These are phyloP conservation scores for Hypoxylon sp. DNA, from an alignment of 2,329 filamentous ascomycete genomes.

Conservation along the genomic window DNA sequence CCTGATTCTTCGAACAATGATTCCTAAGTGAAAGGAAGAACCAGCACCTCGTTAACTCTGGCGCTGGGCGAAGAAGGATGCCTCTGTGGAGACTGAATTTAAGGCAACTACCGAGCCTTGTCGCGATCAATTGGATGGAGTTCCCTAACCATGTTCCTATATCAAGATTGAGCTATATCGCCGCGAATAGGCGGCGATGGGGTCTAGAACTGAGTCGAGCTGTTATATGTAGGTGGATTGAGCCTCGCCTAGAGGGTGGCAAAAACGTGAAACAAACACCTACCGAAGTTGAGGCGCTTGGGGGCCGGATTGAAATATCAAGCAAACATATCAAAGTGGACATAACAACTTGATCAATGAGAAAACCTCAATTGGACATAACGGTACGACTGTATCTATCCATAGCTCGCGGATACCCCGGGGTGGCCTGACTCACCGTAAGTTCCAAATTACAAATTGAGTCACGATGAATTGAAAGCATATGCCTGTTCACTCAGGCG, in stretches of 20 bases:
- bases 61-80: constrained; percentile 28
- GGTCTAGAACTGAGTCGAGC: constrained; percentile 23
- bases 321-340: constrained; percentile 8
- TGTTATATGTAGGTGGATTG: constrained; percentile 13
- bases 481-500: constrained; percentile 14
- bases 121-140: constrained; percentile 3
- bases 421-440: constrained; percentile 33
- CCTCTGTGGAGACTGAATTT: constrained; percentile 25
- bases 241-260: constrained; percentile 29
- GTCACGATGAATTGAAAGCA: constrained; percentile 15
- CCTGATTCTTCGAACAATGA: constrained; percentile 28
- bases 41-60: constrained; percentile 9
- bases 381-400: constrained; percentile 17
- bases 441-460: constrained; percentile 25
- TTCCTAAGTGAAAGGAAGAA: constrained; percentile 27
- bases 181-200: constrained; percentile 18
- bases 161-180: constrained; percentile 10
- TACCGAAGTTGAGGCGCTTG: constrained; percentile 18
- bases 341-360: constrained; percentile 17
- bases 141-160: constrained; percentile 12
- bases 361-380: constrained; percentile 25
- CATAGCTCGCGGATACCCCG: constrained; percentile 31
- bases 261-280: constrained; percentile 34
- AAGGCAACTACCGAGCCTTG: constrained; percentile 27
- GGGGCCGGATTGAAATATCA: constrained; percentile 16